Evolutionary conservation across 75 land plant species (phyloP).

Genomic region (Adiantum capillusveneris): DNA sequence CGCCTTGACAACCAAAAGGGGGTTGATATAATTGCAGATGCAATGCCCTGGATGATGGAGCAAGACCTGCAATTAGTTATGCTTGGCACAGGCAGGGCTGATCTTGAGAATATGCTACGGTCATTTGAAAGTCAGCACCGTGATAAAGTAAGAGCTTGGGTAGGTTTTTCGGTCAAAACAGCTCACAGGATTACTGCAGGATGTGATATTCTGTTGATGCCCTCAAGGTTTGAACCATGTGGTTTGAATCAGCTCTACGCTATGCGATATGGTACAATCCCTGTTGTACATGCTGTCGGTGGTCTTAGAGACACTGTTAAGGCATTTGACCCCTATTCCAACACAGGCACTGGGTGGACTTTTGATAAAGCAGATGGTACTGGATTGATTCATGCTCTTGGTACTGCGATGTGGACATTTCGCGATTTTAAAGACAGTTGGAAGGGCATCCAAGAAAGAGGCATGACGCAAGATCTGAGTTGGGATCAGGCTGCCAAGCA

Average conservation of each 20-base stretch:
- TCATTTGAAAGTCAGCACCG: slow-evolving; percentile 48
- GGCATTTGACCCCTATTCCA: slow-evolving; percentile 67
- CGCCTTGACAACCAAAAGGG: slow-evolving; percentile 90
- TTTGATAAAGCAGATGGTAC: slow-evolving; percentile 60
- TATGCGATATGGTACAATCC: slow-evolving; percentile 90
- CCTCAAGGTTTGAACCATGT: slow-evolving; percentile 95
- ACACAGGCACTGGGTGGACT: slow-evolving; percentile 85
- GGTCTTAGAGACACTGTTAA: slow-evolving; percentile 83
- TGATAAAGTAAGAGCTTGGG: slow-evolving; percentile 85
- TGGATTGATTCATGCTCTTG: slow-evolving; percentile 64
- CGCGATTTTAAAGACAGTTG: slow-evolving; percentile 76
- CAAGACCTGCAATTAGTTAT: slow-evolving; percentile 79
- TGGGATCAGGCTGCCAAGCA: slow-evolving; percentile 90
- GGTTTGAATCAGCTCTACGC: slow-evolving; percentile 95
- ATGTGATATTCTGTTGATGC: slow-evolving; percentile 89
- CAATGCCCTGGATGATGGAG: slow-evolving; percentile 85
- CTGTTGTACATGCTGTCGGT: slow-evolving; percentile 94
- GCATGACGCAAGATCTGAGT: slow-evolving; percentile 89
- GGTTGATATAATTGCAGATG: slow-evolving; percentile 79
- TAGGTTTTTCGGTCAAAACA: slow-evolving; percentile 81
- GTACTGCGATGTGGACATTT: slow-evolving; percentile 77
- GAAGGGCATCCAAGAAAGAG: slow-evolving; percentile 78
- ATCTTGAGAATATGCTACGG: slow-evolving; percentile 69
- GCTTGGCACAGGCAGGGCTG: slow-evolving; percentile 79
- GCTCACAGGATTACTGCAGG: slow-evolving; percentile 98